Evolutionary conservation across 2,329 filamentous ascomycete species (phyloP).

Genomic region (Aspergillus costaricaensis): DNA sequence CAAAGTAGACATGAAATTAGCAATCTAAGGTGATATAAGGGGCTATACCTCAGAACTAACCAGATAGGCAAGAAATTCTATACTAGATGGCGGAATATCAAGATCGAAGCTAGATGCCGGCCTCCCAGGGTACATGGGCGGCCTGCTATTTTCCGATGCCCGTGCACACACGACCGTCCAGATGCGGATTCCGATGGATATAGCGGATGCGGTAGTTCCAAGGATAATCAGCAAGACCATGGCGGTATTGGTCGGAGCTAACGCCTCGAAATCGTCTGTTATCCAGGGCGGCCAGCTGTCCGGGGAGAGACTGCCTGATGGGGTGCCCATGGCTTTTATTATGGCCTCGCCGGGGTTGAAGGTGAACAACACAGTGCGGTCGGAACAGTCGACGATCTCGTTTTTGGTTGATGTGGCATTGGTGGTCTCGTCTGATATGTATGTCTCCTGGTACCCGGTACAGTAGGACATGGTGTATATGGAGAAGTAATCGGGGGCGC

Average conservation of each 20-base stretch:
- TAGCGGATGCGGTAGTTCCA: background rate
- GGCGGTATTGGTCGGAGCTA: slow-evolving; percentile 3
- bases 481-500: slow-evolving; percentile 10
- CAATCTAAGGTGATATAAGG: background rate
- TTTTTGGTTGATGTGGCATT: slow-evolving; percentile 1
- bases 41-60: background rate
- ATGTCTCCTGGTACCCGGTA: background rate
- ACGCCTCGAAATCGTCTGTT: slow-evolving; percentile 7
- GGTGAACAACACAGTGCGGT: slow-evolving; percentile 5
- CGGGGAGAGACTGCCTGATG: background rate
- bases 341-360: slow-evolving; percentile 9
- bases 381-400: slow-evolving; percentile 5
- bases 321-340: background rate
- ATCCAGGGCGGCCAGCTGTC: slow-evolving; percentile 9
- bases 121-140: background rate
- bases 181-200: background rate
- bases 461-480: slow-evolving; percentile 14
- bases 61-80: slow-evolving; percentile 1
- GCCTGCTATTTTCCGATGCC: background rate
- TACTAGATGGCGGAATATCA: background rate
- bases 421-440: background rate
- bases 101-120: background rate
- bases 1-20: background rate
- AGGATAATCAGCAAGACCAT: slow-evolving; percentile 11
- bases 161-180: background rate